Evolutionary conservation across 345 rosid species (phyloP), one percentile per base, ranked within the genome.

Genomic region (Populus deltoides): DNA sequence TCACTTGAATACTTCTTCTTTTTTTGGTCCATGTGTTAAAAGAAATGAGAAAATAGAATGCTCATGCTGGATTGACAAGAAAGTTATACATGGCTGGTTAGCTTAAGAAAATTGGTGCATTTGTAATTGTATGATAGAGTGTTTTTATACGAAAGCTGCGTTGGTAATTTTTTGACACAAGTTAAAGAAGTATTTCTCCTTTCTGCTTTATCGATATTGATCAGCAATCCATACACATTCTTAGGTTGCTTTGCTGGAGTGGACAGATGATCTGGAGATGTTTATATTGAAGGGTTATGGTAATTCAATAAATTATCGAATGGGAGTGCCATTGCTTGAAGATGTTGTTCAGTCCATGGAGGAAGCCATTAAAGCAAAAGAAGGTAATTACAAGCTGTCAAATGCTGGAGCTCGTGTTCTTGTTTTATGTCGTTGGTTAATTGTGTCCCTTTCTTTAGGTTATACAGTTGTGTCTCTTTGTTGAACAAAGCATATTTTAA

Each of bases 281-380:
- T 93, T 91, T 79, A 72, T 96, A 47, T 81, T 93, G 79, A 96
- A 93, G 88, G 99, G 94, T 67, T 94, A 94, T 74, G 94, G 98
- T 57, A 85, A 91, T 33, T 89, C 97, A 57, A 73, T 96, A 78
- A 96, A 92, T 81, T 96, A 94, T 74, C 83, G 84, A 66, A 94
- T 96, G 98, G 99, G 99, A 68, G 81, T 96, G 70, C 97, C 98
- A 13, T 78, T 96, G 86, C 93, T 96, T 53, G 80, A 87, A 85
- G 98, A 96, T 89, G 88, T 94, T 43, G 77, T 96, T 43, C 90
- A 88, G 27, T 91, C 99, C 8, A 96, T 94, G 98, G 94, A 91
- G 78, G 85, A 90, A 79, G 99, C 97, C 79, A 90, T 96, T 72
- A 85, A 81, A 72, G 94, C 95, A 63, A 81, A 83, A 10, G 91